phyloP scores from a whole-genome alignment of 2,329 filamentous ascomycete species.

The Pseudonectria buxi region DNA sequence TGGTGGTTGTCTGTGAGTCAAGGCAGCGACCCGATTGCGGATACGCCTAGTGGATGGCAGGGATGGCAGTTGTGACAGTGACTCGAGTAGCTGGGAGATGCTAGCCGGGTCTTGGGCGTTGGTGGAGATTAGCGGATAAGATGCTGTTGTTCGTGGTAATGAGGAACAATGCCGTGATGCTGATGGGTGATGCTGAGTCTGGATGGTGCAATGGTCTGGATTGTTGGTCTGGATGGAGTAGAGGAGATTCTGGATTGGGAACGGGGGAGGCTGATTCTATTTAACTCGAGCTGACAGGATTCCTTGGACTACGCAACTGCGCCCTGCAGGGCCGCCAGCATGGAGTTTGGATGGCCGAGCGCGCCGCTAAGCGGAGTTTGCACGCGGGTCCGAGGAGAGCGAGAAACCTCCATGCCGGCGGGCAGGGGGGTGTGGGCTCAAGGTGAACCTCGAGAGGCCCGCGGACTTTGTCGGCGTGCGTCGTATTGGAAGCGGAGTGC shows the following conservation, averaged over 20 bases:
- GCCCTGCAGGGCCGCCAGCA: not conserved
- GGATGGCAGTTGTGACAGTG: slow-evolving; percentile 25
- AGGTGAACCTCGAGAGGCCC: not conserved
- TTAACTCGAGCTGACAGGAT: slow-evolving; percentile 14
- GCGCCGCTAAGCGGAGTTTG: slow-evolving; percentile 26
- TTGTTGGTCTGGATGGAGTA: slow-evolving; percentile 6
- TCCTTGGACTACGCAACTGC: not conserved
- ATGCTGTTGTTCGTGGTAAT: slow-evolving; percentile 3
- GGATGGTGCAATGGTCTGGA: slow-evolving; percentile 2
- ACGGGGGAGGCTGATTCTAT: slow-evolving; percentile 20
- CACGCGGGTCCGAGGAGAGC: slow-evolving; percentile 26
- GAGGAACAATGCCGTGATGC: slow-evolving; percentile 8
- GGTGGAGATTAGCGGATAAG: not conserved
- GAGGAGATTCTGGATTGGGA: slow-evolving; percentile 4
- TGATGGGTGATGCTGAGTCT: slow-evolving; percentile 7
- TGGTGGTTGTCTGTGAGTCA: slow-evolving; percentile 19
- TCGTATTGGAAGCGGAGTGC: too few species aligned
- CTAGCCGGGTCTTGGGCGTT: slow-evolving; percentile 11
- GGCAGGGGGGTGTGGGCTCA: not conserved
- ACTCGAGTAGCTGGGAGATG: slow-evolving; percentile 23
- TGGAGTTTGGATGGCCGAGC: slow-evolving; percentile 19
- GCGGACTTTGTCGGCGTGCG: not conserved
- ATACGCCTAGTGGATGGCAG: slow-evolving; percentile 21
- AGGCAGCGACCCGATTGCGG: slow-evolving; percentile 25
- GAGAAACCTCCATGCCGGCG: slow-evolving; percentile 8